These are phyloP conservation scores for Parmales sp. DNA, from an alignment of 108 stramenopile species.

Conservation along the genomic window DNA sequence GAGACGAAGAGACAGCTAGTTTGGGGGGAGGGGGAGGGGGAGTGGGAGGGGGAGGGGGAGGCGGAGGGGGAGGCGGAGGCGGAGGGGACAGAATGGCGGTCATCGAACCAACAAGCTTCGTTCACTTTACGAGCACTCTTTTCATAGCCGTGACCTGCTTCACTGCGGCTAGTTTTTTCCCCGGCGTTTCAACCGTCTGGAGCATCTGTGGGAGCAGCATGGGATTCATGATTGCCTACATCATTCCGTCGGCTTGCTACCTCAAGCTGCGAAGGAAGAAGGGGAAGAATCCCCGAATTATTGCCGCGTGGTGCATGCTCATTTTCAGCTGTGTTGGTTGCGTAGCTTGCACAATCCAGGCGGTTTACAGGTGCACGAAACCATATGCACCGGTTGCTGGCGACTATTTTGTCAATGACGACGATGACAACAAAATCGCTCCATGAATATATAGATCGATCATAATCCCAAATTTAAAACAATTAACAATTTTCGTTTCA, in stretches of 20 bases:
- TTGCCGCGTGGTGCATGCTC: slow-evolving; percentile 31
- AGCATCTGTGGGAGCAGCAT: slow-evolving; percentile 53
- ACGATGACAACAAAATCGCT: no score
- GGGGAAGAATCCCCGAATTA: slow-evolving; percentile 15
- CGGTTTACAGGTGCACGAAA: not conserved
- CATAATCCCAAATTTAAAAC: no score
- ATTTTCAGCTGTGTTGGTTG: slow-evolving; percentile 23
- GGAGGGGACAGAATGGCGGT: not conserved
- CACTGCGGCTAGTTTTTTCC: slow-evolving; percentile 42
- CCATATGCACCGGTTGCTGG: not conserved
- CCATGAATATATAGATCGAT: no score
- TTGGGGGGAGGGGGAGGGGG: no score
- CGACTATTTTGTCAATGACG: not conserved
- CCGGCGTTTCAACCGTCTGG: slow-evolving; percentile 68
- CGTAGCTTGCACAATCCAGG: slow-evolving; percentile 34
- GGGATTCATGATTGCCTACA: slow-evolving; percentile 61
- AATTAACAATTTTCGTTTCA: no score
- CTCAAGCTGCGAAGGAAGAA: slow-evolving; percentile 24
- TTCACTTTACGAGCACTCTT: slow-evolving; percentile 42
- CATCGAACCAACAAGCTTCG: not conserved
- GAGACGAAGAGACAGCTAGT: no score
- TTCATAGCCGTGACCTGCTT: slow-evolving; percentile 40
- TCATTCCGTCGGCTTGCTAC: slow-evolving; percentile 44
- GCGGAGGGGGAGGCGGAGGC: not conserved
- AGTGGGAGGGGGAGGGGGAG: no score